Evolutionary conservation across 164 flowering plant species (phyloP).

Genomic region (Tinospora cordifolia): DNA sequence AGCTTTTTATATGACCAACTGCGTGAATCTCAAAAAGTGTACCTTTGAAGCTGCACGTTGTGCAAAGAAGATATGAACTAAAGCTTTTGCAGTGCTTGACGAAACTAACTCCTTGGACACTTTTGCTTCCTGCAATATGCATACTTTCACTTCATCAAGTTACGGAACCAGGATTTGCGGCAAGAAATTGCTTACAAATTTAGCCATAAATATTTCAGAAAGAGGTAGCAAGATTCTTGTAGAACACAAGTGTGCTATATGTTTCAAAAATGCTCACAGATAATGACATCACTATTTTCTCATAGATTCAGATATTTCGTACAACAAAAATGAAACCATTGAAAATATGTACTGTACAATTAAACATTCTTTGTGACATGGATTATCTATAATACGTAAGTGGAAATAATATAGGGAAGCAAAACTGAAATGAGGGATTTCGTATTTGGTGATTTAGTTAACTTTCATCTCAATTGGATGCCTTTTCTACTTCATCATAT

Average conservation of each 20-base stretch:
- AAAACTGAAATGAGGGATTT: not conserved
- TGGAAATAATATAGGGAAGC: not conserved
- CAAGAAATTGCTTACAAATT: not conserved
- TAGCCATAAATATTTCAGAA: not conserved
- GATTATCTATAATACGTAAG: not conserved
- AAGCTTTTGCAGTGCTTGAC: constrained; percentile 56
- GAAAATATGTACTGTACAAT: not conserved
- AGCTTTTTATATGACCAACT: not conserved
- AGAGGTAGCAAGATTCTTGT: too few relatives aligned
- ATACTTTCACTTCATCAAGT: constrained; percentile 8
- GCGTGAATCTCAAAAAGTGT: constrained; percentile 6
- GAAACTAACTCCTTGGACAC: constrained; percentile 49
- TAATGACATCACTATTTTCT: not conserved
- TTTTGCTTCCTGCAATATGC: constrained; percentile 50
- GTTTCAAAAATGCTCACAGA: not conserved
- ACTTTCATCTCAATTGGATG: not conserved
- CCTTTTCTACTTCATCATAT: too few relatives aligned
- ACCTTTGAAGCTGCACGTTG: constrained; percentile 79
- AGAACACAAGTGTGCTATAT: too few relatives aligned
- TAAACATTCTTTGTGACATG: not conserved
- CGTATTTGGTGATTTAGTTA: not conserved
- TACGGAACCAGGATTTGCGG: not conserved
- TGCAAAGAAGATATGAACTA: constrained; percentile 72
- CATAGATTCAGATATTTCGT: not conserved
- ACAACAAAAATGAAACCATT: not conserved